phyloP scores from a whole-genome alignment of 768 basidiomycete species.

The Termitomyces sp. region DNA sequence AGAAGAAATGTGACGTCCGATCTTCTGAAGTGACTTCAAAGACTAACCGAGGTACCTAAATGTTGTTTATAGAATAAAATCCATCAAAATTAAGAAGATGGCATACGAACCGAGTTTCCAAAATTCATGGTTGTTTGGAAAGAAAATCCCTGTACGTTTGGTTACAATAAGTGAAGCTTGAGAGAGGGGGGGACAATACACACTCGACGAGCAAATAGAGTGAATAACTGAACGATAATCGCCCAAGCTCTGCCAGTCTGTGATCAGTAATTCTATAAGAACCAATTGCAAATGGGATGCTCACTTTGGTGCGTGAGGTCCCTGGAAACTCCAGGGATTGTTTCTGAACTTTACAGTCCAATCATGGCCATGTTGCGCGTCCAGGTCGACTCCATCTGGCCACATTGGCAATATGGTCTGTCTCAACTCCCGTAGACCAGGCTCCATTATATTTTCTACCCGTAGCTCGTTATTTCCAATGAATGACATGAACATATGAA shows the following conservation, averaged over 20 bases:
- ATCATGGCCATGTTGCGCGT: conserved; percentile 34
- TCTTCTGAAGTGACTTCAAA: conserved; percentile 53
- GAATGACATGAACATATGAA: conserved; percentile 70
- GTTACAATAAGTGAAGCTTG: conserved; percentile 2
- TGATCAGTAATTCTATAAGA: conserved; percentile 1
- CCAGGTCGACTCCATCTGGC: conserved; percentile 56
- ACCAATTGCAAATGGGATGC: conserved; percentile 8
- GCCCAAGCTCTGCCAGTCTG: conserved; percentile 42
- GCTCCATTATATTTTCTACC: conserved; percentile 43
- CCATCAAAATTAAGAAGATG: not conserved
- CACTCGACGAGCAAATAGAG: conserved; percentile 54
- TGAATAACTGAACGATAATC: conserved; percentile 56
- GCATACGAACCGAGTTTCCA: conserved; percentile 41
- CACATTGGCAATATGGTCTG: conserved; percentile 55
- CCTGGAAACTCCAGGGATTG: conserved; percentile 62
- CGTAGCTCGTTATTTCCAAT: conserved; percentile 59
- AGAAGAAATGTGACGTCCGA: conserved; percentile 49
- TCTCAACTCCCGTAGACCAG: conserved; percentile 54
- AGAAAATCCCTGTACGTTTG: conserved; percentile 53
- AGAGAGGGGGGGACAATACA: conserved; percentile 17
- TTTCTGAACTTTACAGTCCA: conserved; percentile 63
- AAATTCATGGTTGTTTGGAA: conserved; percentile 60
- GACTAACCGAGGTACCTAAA: conserved; percentile 54
- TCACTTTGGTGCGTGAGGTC: conserved; percentile 49
- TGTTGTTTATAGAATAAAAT: not conserved